Evolutionary conservation across 169 alveolate species (phyloP), one percentile per base, ranked within the genome.

Genomic region (Plasmodium gallinaceum): DNA sequence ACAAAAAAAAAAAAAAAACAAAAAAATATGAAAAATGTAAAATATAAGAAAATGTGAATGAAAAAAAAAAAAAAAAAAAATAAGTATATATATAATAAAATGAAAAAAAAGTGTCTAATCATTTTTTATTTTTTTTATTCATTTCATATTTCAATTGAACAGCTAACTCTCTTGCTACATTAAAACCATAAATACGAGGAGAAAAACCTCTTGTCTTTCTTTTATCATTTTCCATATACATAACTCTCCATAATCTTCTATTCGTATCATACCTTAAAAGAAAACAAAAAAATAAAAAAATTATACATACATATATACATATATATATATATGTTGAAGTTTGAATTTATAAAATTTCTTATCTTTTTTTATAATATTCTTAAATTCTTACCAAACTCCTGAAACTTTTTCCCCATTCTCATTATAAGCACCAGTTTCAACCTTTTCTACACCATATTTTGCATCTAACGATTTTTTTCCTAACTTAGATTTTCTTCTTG

Each of bases 191-290:
- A 22, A 80, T 80, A 42, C 90, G 72, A 8, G 90, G 90, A 7
- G 90, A 80, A 16, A 80, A 80, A 2, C 90, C 90, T 37, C 90
- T 37, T 10, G 90, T 80, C 62, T 80, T 80, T 71, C 90, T 26
- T 39, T 80, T 80, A 39, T 80, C 90, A 51, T 80, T 80, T 57
- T 80, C 90, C 70, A 80, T 80, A 68, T 80, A 80, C 90, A 80
- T 80, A 48, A 80, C 90, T 10, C 90, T 24, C 90, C 90, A 80
- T 20, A 80, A 64, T 42, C 90, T 80, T 54, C 90, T 52, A 39
- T 80, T 80, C 1, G 90, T 80, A 24, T 80, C 90, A 14, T 80
- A 80, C 90, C 90, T 80, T n/a, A n/a, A n/a, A 37, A 10, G 18
- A 26, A 46, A 26, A 14, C 7, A 46, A 42, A 46, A 46, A 14